Conservation (phyloP, 768 basidiomycete genomes). For the Suillus subluteus region DNA sequence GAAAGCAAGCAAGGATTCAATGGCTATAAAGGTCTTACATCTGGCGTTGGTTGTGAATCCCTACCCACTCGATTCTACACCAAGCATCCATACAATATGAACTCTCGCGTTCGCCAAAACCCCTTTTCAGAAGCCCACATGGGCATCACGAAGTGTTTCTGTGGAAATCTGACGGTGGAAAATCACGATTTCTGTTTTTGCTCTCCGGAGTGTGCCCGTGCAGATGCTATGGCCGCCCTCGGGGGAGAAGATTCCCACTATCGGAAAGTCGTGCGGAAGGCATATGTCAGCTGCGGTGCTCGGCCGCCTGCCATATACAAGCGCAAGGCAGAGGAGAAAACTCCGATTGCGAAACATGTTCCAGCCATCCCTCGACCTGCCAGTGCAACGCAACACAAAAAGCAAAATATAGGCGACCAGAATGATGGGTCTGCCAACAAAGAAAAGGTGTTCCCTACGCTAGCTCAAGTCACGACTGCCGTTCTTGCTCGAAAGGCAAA, state of each 20-base stretch:
- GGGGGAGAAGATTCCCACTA: conserved; percentile 8
- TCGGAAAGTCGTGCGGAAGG: conserved; percentile 7
- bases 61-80: neutral
- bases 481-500: conserved; percentile 4
- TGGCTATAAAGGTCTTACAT: conserved; percentile 8
- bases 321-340: neutral
- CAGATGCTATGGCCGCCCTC: conserved; percentile 3
- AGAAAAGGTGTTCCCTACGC: neutral
- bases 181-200: conserved; percentile 13
- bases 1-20: neutral
- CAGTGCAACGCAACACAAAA: neutral
- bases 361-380: neutral
- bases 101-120: neutral
- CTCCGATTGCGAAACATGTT: neutral
- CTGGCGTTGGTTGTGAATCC: neutral
- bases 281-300: neutral
- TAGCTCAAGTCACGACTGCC: neutral
- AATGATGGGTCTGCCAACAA: neutral
- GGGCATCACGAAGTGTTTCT: conserved; percentile 4
- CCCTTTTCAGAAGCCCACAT: neutral
- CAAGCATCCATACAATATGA: neutral
- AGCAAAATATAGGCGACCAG: neutral
- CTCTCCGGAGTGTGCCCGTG: conserved; percentile 9
- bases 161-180: conserved; percentile 3
- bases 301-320: neutral